phyloP scores from a whole-genome alignment of 768 basidiomycete genomes.

The Mycena haematopus region DNA sequence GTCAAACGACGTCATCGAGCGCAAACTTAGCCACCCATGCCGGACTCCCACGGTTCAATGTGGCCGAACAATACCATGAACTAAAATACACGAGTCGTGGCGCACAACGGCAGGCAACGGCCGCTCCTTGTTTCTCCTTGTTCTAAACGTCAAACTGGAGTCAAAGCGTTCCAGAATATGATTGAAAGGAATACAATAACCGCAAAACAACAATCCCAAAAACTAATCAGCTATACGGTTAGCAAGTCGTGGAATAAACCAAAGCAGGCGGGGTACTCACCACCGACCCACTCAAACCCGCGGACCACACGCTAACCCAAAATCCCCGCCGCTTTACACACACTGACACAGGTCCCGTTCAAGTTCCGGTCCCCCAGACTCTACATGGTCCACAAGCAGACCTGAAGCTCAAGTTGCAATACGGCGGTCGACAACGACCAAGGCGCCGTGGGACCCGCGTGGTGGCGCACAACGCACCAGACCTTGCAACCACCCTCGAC shows the following conservation, averaged over 20 bases:
- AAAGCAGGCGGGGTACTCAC: not conserved
- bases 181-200: no score
- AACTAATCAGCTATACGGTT: conserved; percentile 14
- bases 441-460: not conserved
- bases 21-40: no score
- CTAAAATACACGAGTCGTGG: no score
- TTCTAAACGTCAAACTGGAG: no score
- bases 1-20: no score
- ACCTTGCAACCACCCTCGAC: conserved; percentile 14
- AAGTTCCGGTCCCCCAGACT: not conserved
- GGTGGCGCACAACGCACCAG: not conserved
- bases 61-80: no score
- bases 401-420: conserved; percentile 2
- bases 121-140: no score
- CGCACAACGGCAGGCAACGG: no score
- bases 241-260: not conserved
- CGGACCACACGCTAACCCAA: not conserved
- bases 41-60: no score
- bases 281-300: not conserved
- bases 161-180: no score
- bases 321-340: not conserved
- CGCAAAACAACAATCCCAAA: not conserved
- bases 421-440: not conserved
- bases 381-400: not conserved
- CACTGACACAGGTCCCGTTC: conserved; percentile 14